Evolutionary conservation across 2,329 filamentous ascomycete genomes (phyloP).

Genomic region (Furcasterigmium furcatum): DNA sequence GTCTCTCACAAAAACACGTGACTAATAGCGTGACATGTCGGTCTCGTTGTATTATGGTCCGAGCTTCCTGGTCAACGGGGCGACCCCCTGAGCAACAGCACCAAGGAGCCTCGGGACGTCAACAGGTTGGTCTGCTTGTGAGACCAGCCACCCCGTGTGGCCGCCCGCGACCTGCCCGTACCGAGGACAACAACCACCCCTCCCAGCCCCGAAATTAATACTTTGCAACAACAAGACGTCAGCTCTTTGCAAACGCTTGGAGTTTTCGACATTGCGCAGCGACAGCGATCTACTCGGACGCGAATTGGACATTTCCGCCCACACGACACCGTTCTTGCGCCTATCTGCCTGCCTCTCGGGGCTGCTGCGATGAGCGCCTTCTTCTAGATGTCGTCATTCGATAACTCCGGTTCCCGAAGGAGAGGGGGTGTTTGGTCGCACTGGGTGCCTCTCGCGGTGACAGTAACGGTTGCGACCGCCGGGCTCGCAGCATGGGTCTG

Average conservation of each 20-base stretch:
- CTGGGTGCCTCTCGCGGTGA: conserved; percentile 86
- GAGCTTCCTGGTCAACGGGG: conserved; percentile 9
- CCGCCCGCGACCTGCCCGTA: background rate
- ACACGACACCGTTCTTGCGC: background rate
- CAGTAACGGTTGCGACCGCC: conserved; percentile 81
- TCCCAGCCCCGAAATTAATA: background rate
- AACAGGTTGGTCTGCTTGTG: conserved; percentile 4
- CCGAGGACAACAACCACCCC: background rate
- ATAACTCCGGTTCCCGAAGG: conserved; percentile 58
- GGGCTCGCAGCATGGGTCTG: conserved; percentile 90
- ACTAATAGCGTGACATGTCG: background rate
- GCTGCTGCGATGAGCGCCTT: conserved; percentile 12
- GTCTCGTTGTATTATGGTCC: background rate
- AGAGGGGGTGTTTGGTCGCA: conserved; percentile 65
- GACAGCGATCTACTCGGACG: conserved; percentile 2
- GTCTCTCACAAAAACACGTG: background rate
- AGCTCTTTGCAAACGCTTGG: conserved; percentile 10
- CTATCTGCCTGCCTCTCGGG: conserved; percentile 1
- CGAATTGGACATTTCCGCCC: too few relatives aligned
- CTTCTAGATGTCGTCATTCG: conserved; percentile 54
- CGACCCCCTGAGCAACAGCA: conserved; percentile 13
- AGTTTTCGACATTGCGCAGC: conserved; percentile 1
- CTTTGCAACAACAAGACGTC: background rate
- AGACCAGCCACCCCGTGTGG: conserved; percentile 11
- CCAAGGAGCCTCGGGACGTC: conserved; percentile 12